These are phyloP conservation scores for Coemansia sp. DNA, from an alignment of 192 early-diverging fungal species.

Conservation along the genomic window DNA sequence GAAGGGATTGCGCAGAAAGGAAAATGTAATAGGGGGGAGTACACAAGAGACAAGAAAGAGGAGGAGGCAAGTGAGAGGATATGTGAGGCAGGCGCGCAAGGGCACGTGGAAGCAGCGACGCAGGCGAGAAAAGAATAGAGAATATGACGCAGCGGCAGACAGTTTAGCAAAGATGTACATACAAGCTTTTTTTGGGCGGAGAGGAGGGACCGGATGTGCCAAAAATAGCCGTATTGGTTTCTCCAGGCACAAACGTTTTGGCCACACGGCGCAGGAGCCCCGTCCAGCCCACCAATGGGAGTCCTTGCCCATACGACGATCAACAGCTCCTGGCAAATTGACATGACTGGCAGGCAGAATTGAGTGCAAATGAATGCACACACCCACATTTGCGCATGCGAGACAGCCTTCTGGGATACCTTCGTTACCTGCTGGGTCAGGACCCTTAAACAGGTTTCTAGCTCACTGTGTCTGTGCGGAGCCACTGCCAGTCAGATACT, in stretches of 20 bases:
- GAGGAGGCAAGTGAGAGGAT: not conserved
- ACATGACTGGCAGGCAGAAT: too few relatives aligned
- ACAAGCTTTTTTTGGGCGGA: too few relatives aligned
- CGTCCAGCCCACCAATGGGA: too few relatives aligned
- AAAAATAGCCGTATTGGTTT: too few relatives aligned
- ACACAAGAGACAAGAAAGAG: not conserved
- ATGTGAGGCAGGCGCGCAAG: not conserved
- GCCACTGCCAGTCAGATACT: not conserved
- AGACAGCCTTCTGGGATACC: not conserved
- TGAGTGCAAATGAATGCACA: too few relatives aligned
- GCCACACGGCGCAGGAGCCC: too few relatives aligned
- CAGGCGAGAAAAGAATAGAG: not conserved
- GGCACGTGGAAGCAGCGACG: not conserved
- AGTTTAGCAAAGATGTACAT: too few relatives aligned
- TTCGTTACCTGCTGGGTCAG: not conserved
- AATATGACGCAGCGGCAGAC: too few relatives aligned
- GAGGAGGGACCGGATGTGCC: too few relatives aligned
- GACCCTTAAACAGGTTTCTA: not conserved
- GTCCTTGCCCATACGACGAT: not conserved
- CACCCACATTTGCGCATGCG: not conserved
- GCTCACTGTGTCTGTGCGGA: not conserved
- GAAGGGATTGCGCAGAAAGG: constrained; percentile 1
- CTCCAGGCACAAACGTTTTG: too few relatives aligned
- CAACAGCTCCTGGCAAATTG: not conserved
- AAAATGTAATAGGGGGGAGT: not conserved